These are phyloP conservation scores for Pseudogymnoascus sp. DNA, from an alignment of 2,329 filamentous ascomycete species.

Conservation along the genomic window DNA sequence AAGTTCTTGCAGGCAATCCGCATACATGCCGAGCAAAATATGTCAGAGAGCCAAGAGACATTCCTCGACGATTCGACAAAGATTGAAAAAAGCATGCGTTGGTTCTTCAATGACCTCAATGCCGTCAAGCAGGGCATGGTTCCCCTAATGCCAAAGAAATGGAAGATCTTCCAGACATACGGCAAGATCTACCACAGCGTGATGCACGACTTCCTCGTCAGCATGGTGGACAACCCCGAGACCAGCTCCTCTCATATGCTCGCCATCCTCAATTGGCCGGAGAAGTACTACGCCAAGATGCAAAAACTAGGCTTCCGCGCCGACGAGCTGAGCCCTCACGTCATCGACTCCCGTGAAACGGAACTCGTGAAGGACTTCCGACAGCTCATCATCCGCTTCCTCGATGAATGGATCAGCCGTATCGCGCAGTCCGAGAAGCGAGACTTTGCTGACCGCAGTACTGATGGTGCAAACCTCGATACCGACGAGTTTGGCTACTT, in stretches of 20 bases:
- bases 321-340: slow-evolving; percentile 71
- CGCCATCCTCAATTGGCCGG: slow-evolving; percentile 88
- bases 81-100: slow-evolving; percentile 81
- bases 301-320: slow-evolving; percentile 72
- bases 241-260: slow-evolving; percentile 82
- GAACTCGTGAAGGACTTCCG: slow-evolving; percentile 93
- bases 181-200: slow-evolving; percentile 82
- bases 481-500: slow-evolving; percentile 84
- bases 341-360: slow-evolving; percentile 81
- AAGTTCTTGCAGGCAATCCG: slow-evolving; percentile 74
- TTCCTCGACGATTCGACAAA: slow-evolving; percentile 78
- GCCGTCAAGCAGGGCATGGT: slow-evolving; percentile 91
- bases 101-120: slow-evolving; percentile 97
- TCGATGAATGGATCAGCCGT: slow-evolving; percentile 96
- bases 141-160: slow-evolving; percentile 86
- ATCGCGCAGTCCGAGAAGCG: slow-evolving; percentile 77
- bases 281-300: slow-evolving; percentile 97
- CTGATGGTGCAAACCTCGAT: slow-evolving; percentile 69
- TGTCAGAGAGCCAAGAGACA: slow-evolving; percentile 52
- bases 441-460: slow-evolving; percentile 69
- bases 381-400: slow-evolving; percentile 86
- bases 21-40: slow-evolving; percentile 52
- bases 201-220: slow-evolving; percentile 90
- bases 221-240: slow-evolving; percentile 73
- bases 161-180: slow-evolving; percentile 90